Conservation (phyloP, 257 asterid genomes). For the Lavandula angustifolia region DNA sequence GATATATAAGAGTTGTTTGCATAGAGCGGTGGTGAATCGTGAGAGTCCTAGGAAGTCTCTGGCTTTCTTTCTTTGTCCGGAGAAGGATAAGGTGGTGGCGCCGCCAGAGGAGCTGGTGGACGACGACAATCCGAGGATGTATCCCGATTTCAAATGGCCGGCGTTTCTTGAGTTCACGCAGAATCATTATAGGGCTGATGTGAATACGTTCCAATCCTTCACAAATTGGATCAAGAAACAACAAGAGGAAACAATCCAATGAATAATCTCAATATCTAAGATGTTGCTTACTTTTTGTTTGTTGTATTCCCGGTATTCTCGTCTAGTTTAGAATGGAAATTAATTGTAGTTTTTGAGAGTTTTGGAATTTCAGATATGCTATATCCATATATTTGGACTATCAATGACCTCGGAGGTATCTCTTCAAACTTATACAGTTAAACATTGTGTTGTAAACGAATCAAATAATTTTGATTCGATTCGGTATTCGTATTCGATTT, state of each 20-base stretch:
- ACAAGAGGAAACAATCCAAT: constrained; percentile 19
- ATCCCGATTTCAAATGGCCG: constrained; percentile 84
- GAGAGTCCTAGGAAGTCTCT: constrained; percentile 78
- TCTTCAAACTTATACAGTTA: background rate
- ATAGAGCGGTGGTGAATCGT: constrained; percentile 88
- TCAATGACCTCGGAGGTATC: background rate
- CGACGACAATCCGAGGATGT: constrained; percentile 60
- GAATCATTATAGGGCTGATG: constrained; percentile 84
- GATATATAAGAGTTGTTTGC: constrained; percentile 75
- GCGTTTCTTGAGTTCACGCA: constrained; percentile 72
- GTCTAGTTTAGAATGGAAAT: background rate
- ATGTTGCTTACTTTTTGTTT: constrained; percentile 1
- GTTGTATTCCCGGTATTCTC: background rate
- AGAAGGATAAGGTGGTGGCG: constrained; percentile 72
- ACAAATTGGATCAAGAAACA: constrained; percentile 60
- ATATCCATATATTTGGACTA: background rate
- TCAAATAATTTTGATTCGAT: too few relatives aligned
- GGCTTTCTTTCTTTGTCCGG: constrained; percentile 88
- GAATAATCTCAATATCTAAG: background rate
- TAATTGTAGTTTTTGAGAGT: background rate
- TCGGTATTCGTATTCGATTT: too few relatives aligned
- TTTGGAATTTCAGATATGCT: background rate
- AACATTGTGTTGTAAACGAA: too few relatives aligned
- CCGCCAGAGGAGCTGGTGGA: constrained; percentile 82
- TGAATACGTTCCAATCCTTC: constrained; percentile 68